Conservation (phyloP, 257 asterid genomes). For the Cinchona pubescens region DNA sequence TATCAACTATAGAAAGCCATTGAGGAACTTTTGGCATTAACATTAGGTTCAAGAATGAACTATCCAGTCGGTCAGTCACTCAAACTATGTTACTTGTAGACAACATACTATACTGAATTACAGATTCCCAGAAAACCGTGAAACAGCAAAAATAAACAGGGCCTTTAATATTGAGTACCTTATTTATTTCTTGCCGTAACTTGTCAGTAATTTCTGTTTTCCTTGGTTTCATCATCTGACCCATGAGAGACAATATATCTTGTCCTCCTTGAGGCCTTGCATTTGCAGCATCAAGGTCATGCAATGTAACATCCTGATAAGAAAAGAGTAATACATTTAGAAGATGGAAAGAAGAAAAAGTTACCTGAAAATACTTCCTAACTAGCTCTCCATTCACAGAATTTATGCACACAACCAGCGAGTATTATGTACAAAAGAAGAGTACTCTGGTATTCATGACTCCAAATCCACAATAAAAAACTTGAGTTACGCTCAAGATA, state of each 20-base stretch:
- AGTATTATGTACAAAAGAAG: not conserved
- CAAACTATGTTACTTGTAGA: not conserved
- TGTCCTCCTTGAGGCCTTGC: slow-evolving; percentile 99
- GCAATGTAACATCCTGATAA: slow-evolving; percentile 79
- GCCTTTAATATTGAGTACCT: slow-evolving; percentile 39
- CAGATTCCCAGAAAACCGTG: not conserved
- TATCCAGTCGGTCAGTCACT: not conserved
- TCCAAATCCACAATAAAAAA: not conserved
- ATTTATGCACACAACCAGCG: not conserved
- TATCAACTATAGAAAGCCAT: not conserved
- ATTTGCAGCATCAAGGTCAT: slow-evolving; percentile 97
- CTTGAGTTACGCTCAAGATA: not conserved
- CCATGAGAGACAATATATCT: slow-evolving; percentile 94
- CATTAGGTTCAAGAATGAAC: not conserved
- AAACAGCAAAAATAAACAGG: not conserved
- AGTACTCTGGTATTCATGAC: not conserved
- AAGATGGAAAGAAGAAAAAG: slow-evolving; percentile 2
- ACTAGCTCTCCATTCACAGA: not conserved
- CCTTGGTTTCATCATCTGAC: slow-evolving; percentile 96
- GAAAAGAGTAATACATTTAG: slow-evolving; percentile 9
- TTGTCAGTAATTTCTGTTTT: slow-evolving; percentile 98
- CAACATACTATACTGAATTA: not conserved
- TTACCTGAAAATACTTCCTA: not conserved
- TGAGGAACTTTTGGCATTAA: not conserved
- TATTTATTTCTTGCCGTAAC: slow-evolving; percentile 84